A percentile compares a stretch with the other conserved stretches of the same genome.
phyloP scores from a whole-genome alignment of 2,329 filamentous ascomycete genomes.

The Cephalotrichum gorgonifer region DNA sequence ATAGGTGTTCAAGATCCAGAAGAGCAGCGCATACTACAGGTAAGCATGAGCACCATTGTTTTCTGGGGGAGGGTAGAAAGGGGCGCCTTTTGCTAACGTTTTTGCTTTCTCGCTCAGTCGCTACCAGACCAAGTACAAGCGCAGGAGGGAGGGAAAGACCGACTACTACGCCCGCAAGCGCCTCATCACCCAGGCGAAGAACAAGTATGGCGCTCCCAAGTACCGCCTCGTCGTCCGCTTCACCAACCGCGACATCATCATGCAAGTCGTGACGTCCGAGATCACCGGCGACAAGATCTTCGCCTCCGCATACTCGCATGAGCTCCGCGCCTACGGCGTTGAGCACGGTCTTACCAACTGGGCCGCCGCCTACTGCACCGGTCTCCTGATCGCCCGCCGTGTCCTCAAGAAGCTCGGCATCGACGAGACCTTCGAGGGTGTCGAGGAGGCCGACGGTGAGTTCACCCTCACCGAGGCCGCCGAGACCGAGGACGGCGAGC shows the following conservation, averaged over 20 bases:
- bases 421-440: slow-evolving; percentile 85
- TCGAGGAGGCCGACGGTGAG: slow-evolving; percentile 95
- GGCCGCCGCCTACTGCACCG: slow-evolving; percentile 93
- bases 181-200: slow-evolving; percentile 99
- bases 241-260: slow-evolving; percentile 99
- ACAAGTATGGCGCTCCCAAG: slow-evolving; percentile 99
- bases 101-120: slow-evolving; percentile 50
- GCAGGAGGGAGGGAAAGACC: slow-evolving; percentile 92
- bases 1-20: slow-evolving; percentile 87
- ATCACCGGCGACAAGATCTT: slow-evolving; percentile 98
- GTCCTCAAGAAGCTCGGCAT: slow-evolving; percentile 94
- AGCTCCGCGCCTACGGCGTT: slow-evolving; percentile 96
- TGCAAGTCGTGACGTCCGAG: slow-evolving; percentile 94
- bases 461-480: slow-evolving; percentile 90
- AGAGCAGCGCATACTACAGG: slow-evolving; percentile 99
- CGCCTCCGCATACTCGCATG: slow-evolving; percentile 84
- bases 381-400: slow-evolving; percentile 93
- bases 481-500: slow-evolving; percentile 82
- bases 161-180: slow-evolving; percentile 99
- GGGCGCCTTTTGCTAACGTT: background rate
- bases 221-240: slow-evolving; percentile 99
- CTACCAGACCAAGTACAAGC: slow-evolving; percentile 99
- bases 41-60: slow-evolving; percentile 37
- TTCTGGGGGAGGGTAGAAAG: slow-evolving; percentile 52
- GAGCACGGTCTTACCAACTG: slow-evolving; percentile 99